phyloP scores from a whole-genome alignment of 176 grass and related monocot species.

The Musa acuminata region DNA sequence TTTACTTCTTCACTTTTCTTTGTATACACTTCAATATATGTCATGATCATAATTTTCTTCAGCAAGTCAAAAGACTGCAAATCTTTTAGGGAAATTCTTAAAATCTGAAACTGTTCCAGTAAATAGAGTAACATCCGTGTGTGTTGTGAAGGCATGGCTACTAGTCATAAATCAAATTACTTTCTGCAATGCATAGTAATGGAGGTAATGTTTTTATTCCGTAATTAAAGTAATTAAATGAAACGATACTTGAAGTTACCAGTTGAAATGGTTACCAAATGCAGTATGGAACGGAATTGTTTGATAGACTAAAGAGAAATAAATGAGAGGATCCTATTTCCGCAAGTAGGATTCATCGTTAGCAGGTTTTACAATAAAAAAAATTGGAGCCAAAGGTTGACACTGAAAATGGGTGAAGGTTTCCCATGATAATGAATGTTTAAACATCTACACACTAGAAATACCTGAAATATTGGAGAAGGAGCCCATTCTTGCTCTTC shows the following conservation, averaged over 20 bases:
- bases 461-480: slow-evolving; percentile 86
- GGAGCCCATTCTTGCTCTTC: slow-evolving; percentile 78
- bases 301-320: background rate
- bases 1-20: too few relatives aligned
- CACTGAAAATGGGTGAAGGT: background rate
- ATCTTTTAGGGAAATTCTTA: too few relatives aligned
- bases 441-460: background rate
- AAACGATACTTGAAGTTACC: background rate
- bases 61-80: too few relatives aligned
- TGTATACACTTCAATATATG: too few relatives aligned
- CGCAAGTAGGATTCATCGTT: background rate
- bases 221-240: background rate
- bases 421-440: background rate
- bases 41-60: too few relatives aligned
- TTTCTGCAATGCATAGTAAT: background rate
- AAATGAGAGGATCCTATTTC: background rate
- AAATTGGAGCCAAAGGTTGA: background rate
- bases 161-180: background rate
- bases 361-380: background rate
- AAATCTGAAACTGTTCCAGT: too few relatives aligned
- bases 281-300: background rate
- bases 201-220: background rate
- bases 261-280: background rate
- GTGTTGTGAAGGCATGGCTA: too few relatives aligned
- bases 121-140: too few relatives aligned